Conservation (phyloP, 345 rosid species). For the Populus ilicifolia region DNA sequence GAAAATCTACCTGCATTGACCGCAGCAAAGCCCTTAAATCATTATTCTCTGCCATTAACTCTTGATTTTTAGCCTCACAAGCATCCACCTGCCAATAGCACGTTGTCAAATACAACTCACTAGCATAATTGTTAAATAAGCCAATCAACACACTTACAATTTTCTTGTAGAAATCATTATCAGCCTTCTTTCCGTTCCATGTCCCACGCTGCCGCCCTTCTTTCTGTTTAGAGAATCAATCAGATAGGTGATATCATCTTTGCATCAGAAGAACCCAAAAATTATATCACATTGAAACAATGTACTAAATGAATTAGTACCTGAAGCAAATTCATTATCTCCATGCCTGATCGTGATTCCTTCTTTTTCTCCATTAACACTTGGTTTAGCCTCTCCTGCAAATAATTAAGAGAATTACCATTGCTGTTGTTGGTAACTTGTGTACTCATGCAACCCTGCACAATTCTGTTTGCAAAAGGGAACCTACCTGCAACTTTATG, state of each 20-base stretch:
- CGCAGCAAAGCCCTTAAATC: conserved; percentile 83
- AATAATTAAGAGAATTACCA: conserved; percentile 3
- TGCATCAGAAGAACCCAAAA: background rate
- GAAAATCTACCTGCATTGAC: conserved; percentile 73
- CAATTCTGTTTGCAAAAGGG: background rate
- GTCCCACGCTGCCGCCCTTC: conserved; percentile 99
- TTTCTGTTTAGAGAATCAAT: conserved; percentile 50
- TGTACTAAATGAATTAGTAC: conserved; percentile 26
- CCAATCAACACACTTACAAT: conserved; percentile 50
- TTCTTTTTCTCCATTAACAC: conserved; percentile 98
- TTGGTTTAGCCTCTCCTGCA: conserved; percentile 89
- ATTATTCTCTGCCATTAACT: conserved; percentile 76
- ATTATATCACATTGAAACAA: background rate
- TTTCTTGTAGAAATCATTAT: conserved; percentile 88
- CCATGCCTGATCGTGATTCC: conserved; percentile 97
- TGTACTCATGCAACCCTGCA: background rate
- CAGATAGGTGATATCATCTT: background rate
- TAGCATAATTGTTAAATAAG: conserved; percentile 4
- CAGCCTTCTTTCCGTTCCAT: conserved; percentile 97
- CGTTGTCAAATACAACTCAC: conserved; percentile 3
- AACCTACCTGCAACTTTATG: conserved; percentile 79
- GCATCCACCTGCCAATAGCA: conserved; percentile 74
- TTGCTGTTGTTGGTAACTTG: background rate
- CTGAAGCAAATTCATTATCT: conserved; percentile 97
- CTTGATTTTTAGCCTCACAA: conserved; percentile 88